Percentiles rank a stretch among this genome's conserved stretches.
These are phyloP conservation scores for Amanita brunnescens DNA, from an alignment of 768 basidiomycete genomes.

Conservation along the genomic window DNA sequence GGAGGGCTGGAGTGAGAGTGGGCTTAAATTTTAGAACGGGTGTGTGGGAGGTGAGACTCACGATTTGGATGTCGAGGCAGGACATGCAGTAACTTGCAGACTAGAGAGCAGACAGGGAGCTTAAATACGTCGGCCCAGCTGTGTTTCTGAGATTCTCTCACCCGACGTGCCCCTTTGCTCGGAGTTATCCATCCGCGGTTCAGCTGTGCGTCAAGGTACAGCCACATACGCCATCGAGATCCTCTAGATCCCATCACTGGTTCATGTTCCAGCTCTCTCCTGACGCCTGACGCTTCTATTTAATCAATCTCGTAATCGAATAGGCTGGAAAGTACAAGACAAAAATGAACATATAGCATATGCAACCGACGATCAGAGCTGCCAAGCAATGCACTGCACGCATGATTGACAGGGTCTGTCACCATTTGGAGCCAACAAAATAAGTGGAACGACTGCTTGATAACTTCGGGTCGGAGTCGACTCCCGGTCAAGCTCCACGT, in stretches of 20 bases:
- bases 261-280: background rate
- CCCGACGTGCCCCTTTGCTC: background rate
- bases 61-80: background rate
- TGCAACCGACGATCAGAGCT: background rate
- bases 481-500: background rate
- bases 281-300: background rate
- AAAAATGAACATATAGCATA: background rate
- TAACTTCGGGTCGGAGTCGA: background rate
- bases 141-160: slow-evolving; percentile 1
- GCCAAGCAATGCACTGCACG: background rate
- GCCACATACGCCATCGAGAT: background rate
- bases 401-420: background rate
- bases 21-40: no score
- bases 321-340: background rate
- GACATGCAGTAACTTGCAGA: background rate
- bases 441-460: background rate
- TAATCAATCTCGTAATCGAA: background rate
- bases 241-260: background rate
- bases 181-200: background rate
- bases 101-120: background rate
- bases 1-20: no score
- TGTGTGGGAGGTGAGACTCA: no score
- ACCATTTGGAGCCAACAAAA: background rate
- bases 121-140: background rate
- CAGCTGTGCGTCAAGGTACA: background rate